These are phyloP conservation scores for Phytophthora constricta DNA, from an alignment of 352 stramenopile species.

Conservation along the genomic window DNA sequence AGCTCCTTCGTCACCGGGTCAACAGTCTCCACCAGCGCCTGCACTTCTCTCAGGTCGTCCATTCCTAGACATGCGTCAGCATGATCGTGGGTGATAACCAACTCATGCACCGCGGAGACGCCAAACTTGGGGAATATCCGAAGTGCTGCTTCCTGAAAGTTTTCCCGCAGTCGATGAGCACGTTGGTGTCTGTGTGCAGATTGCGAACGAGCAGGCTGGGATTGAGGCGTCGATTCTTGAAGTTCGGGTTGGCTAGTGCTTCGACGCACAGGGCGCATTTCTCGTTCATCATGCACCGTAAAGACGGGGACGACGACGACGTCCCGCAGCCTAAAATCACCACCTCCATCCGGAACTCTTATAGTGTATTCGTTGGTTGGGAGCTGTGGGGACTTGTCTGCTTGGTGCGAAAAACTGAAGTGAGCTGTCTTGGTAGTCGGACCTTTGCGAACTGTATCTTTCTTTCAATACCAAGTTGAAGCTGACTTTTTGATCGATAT, in stretches of 20 bases:
- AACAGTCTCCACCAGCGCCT: conserved; percentile 42
- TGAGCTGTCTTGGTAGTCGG: conserved; percentile 3
- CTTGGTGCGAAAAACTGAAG: neutral
- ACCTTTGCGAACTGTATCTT: neutral
- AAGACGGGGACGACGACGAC: conserved; percentile 68
- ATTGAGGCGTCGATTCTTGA: conserved; percentile 71
- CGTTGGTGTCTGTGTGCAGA: conserved; percentile 32
- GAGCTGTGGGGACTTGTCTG: too few relatives aligned
- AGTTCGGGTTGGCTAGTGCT: conserved; percentile 56
- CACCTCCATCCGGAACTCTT: conserved; percentile 50
- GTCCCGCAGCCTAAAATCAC: conserved; percentile 72
- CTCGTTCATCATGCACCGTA: conserved; percentile 62
- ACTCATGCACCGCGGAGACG: conserved; percentile 50
- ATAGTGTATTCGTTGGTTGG: too few relatives aligned
- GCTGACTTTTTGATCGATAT: neutral
- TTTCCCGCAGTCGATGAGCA: conserved; percentile 83
- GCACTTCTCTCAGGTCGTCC: conserved; percentile 75
- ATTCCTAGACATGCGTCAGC: conserved; percentile 75
- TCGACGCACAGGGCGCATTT: conserved; percentile 60
- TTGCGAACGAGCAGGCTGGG: conserved; percentile 71
- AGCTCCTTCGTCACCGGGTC: conserved; percentile 48
- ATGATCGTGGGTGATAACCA: conserved; percentile 83
- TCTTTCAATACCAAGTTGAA: neutral
- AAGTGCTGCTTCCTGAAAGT: conserved; percentile 74
- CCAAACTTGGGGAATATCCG: conserved; percentile 56